Evolutionary conservation across 2,329 filamentous ascomycete species (phyloP), one percentile per base, ranked within the genome.

Genomic region (Colletotrichum navitas): DNA sequence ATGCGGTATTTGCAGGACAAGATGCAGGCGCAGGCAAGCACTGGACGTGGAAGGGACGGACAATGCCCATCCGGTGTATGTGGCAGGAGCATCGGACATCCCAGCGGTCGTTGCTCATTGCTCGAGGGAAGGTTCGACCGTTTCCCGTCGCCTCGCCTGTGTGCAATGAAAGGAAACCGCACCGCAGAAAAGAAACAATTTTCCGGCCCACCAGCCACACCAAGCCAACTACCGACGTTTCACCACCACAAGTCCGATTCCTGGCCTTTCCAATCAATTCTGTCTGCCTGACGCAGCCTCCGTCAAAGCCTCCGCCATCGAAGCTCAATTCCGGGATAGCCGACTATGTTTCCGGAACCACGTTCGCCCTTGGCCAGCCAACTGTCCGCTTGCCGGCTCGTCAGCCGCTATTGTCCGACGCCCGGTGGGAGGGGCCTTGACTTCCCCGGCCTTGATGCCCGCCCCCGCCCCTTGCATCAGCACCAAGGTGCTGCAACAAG

Each of bases 381-480:
- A 66, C 61, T 24, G 34, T n/a, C 32, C 32, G 54, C 36, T 41
- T 41, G 54, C 45, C 51, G 26, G 39, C 32, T 45, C 51, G 43
- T 26, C 66, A 41, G 49, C 63, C 26, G 58, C 16, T 49, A 14
- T 16, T 12, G 41, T 43, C 11, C 12, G 21, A n/a, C 43, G 12
- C 54, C 21, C 21, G 21, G 52, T 24, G 26, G 21, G 24, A 45
- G 41, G 16, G 7, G 16, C 12, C 14, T 14, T 1, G 18, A 10
- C 14, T 52, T 6, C 24, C 49, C 49, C 24, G 14, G 45, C 45
- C 24, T 29, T 21, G 26, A 52, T 29, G 49, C 49, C 51, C 21
- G 58, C 14, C 10, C 49, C 51, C 21, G 58, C 14, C 10, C 41
- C 58, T 34, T 16, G 41, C 41, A 47, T 47, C 58, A 26, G 24